Conservation (phyloP, 192 early-diverging fungal species). For the Coemansia sp. region DNA sequence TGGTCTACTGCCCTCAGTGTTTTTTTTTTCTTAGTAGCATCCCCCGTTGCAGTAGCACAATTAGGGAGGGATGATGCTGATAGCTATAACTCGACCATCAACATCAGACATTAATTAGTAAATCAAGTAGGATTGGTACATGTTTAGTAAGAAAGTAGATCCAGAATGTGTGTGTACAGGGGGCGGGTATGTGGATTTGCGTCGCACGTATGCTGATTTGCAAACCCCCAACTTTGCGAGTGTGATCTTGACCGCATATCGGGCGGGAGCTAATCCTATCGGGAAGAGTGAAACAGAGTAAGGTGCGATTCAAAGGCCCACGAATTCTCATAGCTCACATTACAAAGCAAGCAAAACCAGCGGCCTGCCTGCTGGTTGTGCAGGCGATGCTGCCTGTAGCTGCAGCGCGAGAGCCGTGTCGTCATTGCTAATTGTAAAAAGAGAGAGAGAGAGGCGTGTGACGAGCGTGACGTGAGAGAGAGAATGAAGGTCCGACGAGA, state of each 20-base stretch:
- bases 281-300: constrained; percentile 12
- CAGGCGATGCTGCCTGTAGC: constrained; percentile 1
- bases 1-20: background rate
- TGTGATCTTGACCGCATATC: background rate
- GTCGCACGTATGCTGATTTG: background rate
- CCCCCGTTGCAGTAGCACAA: constrained; percentile 1
- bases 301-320: constrained; percentile 42
- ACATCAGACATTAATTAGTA: background rate
- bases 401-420: background rate
- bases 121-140: background rate
- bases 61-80: background rate
- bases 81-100: background rate
- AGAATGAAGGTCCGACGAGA: background rate
- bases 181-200: background rate
- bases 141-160: background rate
- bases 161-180: background rate
- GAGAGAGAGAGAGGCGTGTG: background rate
- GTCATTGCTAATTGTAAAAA: background rate
- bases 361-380: constrained; percentile 15
- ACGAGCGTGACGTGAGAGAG: background rate
- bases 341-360: constrained; percentile 51
- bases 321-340: constrained; percentile 49
- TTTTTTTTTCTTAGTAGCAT: background rate
- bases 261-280: background rate
- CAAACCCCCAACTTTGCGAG: background rate